Base-by-base conservation (phyloP, 2,329 filamentous ascomycete genomes). In the Phyllosticta ampelicida region DNA sequence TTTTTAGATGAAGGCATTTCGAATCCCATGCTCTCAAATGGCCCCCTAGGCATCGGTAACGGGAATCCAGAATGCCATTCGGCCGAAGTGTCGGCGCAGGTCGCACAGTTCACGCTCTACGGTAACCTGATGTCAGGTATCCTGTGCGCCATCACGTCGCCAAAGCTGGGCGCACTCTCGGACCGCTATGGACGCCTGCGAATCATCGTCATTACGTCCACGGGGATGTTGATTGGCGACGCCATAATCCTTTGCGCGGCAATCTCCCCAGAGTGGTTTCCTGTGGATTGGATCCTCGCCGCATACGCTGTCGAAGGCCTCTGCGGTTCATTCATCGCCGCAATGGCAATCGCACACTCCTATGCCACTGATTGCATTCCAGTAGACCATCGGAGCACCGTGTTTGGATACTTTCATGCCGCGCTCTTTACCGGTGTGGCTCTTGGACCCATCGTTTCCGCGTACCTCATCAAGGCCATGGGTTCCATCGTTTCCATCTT, bases 331-430 rank as follows among this genome's bases (percentile, higher is more conserved):
- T 96, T 96, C 69, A 95, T 90, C 1, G 83, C 89, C 0, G 86
- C 86, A 26, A 87, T 87, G 76, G 84, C 86, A 51, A 75, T 95
- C 60, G 85, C 84, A 20, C 86, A 95, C 70, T 90, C 92, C 0
- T 99, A 97, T 71, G 86, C 88, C 11, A 86, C 89, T 48, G 94
- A 99, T 71, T 96, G 90, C 71, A 92, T 90, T 0, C 78, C 87
- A 3, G 88, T 90, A 0, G 86, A 87, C 28, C 83, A 83, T 66
- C 84, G 94, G 19, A 88, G 86, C 60, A 87, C 95, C 8, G 83
- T 85, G 4, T 94, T 97, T 70, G 91, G 90, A 6, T 92, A 91
- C 68, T 86, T 97, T 65, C 89, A 97, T 66, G 90, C 89, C 10
- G 90, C 86, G 64, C 77, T 99, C 9, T 97, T 96, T 71, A 80